Conservation (phyloP, 2,329 filamentous ascomycete species). For the Thielaviopsis musarum region DNA sequence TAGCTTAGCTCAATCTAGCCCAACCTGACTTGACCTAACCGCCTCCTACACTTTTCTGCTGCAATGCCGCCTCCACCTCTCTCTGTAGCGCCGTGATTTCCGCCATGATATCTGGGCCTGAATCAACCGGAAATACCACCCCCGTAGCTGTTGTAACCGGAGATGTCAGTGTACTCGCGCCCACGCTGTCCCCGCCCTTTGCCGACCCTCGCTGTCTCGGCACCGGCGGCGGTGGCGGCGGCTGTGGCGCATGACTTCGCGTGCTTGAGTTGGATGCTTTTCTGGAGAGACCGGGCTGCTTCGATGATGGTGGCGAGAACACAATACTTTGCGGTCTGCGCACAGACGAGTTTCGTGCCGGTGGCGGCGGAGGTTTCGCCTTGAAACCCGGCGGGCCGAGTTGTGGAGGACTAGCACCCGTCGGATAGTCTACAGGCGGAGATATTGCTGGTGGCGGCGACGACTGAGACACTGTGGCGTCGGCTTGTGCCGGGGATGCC, state of each 20-base stretch:
- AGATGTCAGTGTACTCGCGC: slow-evolving; percentile 13
- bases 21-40: neutral
- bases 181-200: slow-evolving; percentile 25
- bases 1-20: neutral
- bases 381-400: slow-evolving; percentile 8
- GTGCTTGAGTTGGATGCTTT: neutral
- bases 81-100: slow-evolving; percentile 55
- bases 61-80: slow-evolving; percentile 48
- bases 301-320: slow-evolving; percentile 15
- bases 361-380: slow-evolving; percentile 23
- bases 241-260: slow-evolving; percentile 17
- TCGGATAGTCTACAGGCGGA: no score
- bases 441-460: neutral
- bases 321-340: slow-evolving; percentile 27
- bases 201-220: slow-evolving; percentile 31
- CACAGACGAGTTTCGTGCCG: slow-evolving; percentile 27
- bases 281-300: neutral
- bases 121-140: slow-evolving; percentile 13
- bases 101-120: slow-evolving; percentile 43
- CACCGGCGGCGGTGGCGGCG: slow-evolving; percentile 25
- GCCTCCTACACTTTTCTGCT: neutral
- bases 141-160: slow-evolving; percentile 4
- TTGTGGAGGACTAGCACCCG: no score
- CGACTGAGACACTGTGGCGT: neutral
- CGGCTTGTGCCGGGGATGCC: neutral